phyloP scores from a whole-genome alignment of 2,329 filamentous ascomycete species.

The Pseudogymnoascus sp. region DNA sequence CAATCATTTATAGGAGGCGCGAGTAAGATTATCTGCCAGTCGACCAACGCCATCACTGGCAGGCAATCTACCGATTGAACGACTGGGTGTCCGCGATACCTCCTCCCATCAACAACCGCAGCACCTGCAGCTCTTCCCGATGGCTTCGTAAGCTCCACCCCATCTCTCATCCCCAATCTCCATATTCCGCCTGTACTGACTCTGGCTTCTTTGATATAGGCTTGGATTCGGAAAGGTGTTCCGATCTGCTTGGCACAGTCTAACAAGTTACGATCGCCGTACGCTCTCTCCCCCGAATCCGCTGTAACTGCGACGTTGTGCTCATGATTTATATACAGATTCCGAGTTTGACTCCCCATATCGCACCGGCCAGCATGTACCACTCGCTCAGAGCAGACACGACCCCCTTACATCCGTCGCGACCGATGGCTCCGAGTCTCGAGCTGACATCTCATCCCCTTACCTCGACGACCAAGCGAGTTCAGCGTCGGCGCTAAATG shows the following conservation, averaged over 20 bases:
- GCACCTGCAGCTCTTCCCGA: conserved; percentile 4
- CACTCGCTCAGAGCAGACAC: conserved; percentile 73
- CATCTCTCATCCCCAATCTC: neutral
- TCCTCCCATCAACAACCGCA: conserved; percentile 5
- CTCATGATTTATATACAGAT: conserved; percentile 48
- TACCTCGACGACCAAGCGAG: conserved; percentile 64
- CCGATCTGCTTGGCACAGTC: conserved; percentile 82
- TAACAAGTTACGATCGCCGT: conserved; percentile 65
- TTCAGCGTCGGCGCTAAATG: conserved; percentile 43
- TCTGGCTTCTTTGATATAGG: neutral
- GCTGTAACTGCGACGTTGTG: conserved; percentile 39
- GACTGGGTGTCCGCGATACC: conserved; percentile 9
- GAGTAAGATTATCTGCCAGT: conserved; percentile 7
- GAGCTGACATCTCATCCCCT: conserved; percentile 69
- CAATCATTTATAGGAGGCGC: conserved; percentile 6
- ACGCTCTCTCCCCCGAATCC: conserved; percentile 32
- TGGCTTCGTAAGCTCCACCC: conserved; percentile 9
- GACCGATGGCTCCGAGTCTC: conserved; percentile 77
- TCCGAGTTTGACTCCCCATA: conserved; percentile 90
- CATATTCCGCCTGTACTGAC: neutral
- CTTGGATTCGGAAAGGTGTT: conserved; percentile 56
- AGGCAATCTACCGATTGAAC: conserved; percentile 9
- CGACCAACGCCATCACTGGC: conserved; percentile 6
- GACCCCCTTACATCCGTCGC: conserved; percentile 79
- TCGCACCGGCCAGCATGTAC: conserved; percentile 81